Base-by-base conservation (phyloP, 2,329 filamentous ascomycete species). In the Cladosporium phlei region DNA sequence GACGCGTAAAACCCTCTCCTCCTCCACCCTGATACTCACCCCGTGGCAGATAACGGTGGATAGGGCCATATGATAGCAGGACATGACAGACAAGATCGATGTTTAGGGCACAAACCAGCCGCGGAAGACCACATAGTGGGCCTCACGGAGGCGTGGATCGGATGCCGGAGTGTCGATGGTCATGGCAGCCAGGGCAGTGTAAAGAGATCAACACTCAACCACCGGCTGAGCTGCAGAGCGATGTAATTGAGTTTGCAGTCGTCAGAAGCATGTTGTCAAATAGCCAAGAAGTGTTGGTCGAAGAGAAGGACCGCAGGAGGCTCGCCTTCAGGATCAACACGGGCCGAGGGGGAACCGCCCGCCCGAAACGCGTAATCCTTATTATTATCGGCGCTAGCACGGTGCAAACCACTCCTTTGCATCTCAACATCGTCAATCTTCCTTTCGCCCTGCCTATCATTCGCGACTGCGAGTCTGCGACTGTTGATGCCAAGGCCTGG, bases 271-370 rank as follows among this genome's bases (percentile, higher is more conserved):
- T 33, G 29, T 25, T 17, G 30, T 39, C 20, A 21, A n/a, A 43
- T 22, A 24, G 9, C 28, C 20, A 33, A 16, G 12, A 43, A 22
- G 14, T 21, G 29, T 20, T 43, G 39, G 39, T 29, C 24, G 29
- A 29, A 43, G 9, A 33, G 28, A 27, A 32, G 14, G 5, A 29
- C 39, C 39, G 39, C 32, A 43, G 39, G 39, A 43, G 14, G 28
- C 10, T 29, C 39, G 39, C 20, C 20, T 43, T 21, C 28, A 43
- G 11, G 39, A 43, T 43, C 39, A 29, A 6, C 39, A n/a, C 39
- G 39, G 39, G 12, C 39, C 39, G 28, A 33, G 29, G n/a, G 39
- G 39, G 39, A 19, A 32, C 39, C 29, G 28, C 21, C 39, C 39
- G 28, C 20, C 28, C 39, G 39, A 29, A 20, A 27, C 20, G n/a